A percentile compares a stretch with the other conserved stretches of the same genome.
These are phyloP conservation scores for Apiospora aurea DNA, from an alignment of 2,329 filamentous ascomycete genomes.

Conservation along the genomic window DNA sequence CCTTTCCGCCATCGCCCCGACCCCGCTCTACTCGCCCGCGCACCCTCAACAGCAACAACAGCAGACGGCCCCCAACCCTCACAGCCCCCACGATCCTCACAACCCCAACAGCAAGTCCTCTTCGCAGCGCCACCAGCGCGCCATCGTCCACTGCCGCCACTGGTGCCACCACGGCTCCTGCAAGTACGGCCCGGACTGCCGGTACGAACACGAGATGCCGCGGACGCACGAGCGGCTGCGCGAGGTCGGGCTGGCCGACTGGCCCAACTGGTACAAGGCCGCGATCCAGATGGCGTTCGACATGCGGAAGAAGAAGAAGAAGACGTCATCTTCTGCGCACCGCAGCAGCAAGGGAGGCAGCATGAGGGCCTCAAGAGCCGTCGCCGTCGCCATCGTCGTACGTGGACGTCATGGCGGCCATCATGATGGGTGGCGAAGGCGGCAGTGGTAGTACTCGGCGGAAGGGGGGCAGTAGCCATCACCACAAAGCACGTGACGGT, in stretches of 20 bases:
- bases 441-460: not conserved
- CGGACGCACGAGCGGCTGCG: slow-evolving; percentile 47
- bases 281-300: slow-evolving; percentile 28
- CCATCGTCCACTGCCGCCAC: slow-evolving; percentile 48
- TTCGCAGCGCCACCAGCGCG: not conserved
- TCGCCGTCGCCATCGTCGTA: not conserved
- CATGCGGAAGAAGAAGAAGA: not conserved
- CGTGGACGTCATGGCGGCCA: not conserved
- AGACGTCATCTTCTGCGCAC: not conserved
- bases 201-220: slow-evolving; percentile 57
- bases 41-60: slow-evolving; percentile 24
- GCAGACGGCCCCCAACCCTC: not conserved
- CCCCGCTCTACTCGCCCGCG: not conserved
- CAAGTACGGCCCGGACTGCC: slow-evolving; percentile 52
- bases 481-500: not conserved
- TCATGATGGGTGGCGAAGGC: not conserved
- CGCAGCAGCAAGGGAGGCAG: not conserved
- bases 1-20: slow-evolving; percentile 11
- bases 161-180: slow-evolving; percentile 59
- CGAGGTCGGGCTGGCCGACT: slow-evolving; percentile 49
- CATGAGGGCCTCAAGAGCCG: not conserved
- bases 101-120: not conserved
- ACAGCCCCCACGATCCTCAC: not conserved
- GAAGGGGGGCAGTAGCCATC: not conserved
- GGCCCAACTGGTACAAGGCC: slow-evolving; percentile 52